A percentile compares a stretch with the other conserved stretches of the same genome.
phyloP scores from a whole-genome alignment of 345 rosid species.

The Geranium brycei region DNA sequence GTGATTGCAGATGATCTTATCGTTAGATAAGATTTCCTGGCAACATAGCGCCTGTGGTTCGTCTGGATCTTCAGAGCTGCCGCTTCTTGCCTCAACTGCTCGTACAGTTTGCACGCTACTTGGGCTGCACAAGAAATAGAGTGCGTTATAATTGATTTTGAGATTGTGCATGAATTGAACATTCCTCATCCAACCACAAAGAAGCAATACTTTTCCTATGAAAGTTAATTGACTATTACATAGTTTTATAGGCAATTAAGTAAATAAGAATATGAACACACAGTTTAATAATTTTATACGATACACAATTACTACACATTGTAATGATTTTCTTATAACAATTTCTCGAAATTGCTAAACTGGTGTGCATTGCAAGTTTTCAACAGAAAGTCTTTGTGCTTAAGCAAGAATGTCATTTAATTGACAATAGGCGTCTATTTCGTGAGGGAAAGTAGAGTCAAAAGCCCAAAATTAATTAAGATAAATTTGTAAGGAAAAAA shows the following conservation, averaged over 20 bases:
- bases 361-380: not conserved
- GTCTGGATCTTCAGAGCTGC: slow-evolving; percentile 77
- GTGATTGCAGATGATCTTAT: slow-evolving; percentile 41
- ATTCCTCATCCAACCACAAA: too few relatives aligned
- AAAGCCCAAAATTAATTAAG: not conserved
- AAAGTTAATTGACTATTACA: not conserved
- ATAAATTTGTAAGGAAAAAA: not conserved
- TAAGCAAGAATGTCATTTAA: too few relatives aligned
- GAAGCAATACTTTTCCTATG: too few relatives aligned
- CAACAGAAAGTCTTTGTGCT: too few relatives aligned
- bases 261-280: not conserved
- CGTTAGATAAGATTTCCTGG: slow-evolving; percentile 39
- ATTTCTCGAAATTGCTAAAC: not conserved
- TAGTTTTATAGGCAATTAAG: not conserved
- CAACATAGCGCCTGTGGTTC: slow-evolving; percentile 47
- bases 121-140: slow-evolving; percentile 26
- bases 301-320: not conserved
- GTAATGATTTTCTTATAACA: not conserved
- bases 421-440: not conserved
- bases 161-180: too few relatives aligned
- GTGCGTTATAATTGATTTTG: not conserved
- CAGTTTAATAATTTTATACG: not conserved
- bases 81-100: slow-evolving; percentile 53
- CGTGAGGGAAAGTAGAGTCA: not conserved
- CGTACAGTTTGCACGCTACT: slow-evolving; percentile 44